phyloP scores from a whole-genome alignment of 1,139 yeast species.

The Blastobotrys ciferrii region DNA sequence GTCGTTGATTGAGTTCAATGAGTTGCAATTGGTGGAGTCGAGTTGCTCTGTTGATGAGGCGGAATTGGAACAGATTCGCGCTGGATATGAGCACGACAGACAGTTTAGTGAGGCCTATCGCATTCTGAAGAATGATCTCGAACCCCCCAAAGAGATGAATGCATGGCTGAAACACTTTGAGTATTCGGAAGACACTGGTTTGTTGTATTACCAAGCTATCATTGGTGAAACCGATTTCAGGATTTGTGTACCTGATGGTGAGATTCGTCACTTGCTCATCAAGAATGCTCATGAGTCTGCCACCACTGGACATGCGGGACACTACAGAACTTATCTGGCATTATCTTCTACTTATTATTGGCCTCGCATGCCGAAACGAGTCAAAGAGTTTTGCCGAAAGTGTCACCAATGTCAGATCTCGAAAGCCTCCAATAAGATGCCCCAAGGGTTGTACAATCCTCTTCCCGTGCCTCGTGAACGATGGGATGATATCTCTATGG shows the following conservation, averaged over 20 bases:
- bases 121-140: not conserved
- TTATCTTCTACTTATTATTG: not conserved
- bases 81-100: not conserved
- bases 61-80: not conserved
- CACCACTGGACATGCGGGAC: not conserved
- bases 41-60: not conserved
- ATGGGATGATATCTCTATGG: conserved; percentile 6
- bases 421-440: not conserved
- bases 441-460: not conserved
- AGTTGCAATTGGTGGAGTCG: not conserved
- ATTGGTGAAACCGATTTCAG: conserved; percentile 3
- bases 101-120: not conserved
- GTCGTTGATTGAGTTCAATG: not conserved
- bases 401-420: conserved; percentile 1
- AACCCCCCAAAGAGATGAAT: not conserved
- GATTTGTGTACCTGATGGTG: not conserved
- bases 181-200: not conserved
- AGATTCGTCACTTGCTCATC: not conserved
- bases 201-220: not conserved
- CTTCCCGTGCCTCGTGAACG: conserved; percentile 4
- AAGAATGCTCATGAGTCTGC: not conserved
- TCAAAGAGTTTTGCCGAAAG: not conserved
- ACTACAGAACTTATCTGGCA: not conserved
- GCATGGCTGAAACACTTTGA: not conserved
- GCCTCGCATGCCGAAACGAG: not conserved